Base-by-base conservation (phyloP, 805 yeast species). In the Kodamaea lidongshanica region DNA sequence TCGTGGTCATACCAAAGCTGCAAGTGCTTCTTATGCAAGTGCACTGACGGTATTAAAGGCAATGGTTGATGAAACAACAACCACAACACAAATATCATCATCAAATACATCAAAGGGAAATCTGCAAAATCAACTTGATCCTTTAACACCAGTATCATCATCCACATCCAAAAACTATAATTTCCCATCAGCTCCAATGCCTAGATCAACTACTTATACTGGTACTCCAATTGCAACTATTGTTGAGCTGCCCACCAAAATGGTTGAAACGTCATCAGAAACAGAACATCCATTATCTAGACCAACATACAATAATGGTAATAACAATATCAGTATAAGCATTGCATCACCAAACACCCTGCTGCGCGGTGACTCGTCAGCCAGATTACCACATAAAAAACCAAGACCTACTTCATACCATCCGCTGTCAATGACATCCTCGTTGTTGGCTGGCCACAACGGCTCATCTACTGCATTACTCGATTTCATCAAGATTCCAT, bases 321-420 rank as follows among this genome's bases (percentile, higher is more conserved):
- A 20, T 27, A 12, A 20, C 40, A 15, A 36, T 30, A 27, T 25
- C 41, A 16, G 31, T 5, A 18, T 16, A 3, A 19, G 23, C 16
- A 23, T 19, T 16, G 16, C n/a, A 4, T 20, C 16, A 25, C 25
- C 12, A 11, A 8, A 32, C 30, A 35, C 38, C 14, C 31, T 48
- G 2, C 28, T 43, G 4, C 35, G 45, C 15, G 58, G 52, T 2
- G n/a, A n/a, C n/a, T n/a, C n/a, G n/a, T 37, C 57, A 2, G 40
- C 50, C 18, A 56, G 61, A 45, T 54, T 67, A 30, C 70, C 72
- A 6, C 71, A 67, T 16, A 70, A 74, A 51, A 78, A 73, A 46
- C 88, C 86, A 34, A 71, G 94, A 51, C 94, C 94, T 23, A 82
- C 89, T 0, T 81, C 92, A 7, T 83, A 79, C 47, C 88, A 83